Conservation (phyloP, 306 rosid species). For the Nissolia schottii region DNA sequence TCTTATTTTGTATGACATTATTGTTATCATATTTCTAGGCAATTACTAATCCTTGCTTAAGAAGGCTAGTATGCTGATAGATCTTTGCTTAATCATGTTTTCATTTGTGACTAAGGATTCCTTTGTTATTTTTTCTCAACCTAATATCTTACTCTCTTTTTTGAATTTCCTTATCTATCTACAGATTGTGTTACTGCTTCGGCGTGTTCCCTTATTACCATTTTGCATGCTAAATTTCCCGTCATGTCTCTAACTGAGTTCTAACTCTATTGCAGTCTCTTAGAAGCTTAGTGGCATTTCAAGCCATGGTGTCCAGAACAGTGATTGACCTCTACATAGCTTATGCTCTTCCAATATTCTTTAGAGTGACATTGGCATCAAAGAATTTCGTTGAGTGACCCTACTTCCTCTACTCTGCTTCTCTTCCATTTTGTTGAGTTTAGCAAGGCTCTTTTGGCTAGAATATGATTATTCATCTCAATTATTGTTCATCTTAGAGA, state of each 20-base stretch:
- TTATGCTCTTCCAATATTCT: too few species aligned
- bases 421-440: constrained; percentile 23
- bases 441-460: background rate
- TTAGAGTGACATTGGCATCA: too few species aligned
- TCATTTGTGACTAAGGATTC: background rate
- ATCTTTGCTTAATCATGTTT: background rate
- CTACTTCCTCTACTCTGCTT: constrained; percentile 28
- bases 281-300: too few species aligned
- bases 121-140: background rate
- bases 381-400: too few species aligned
- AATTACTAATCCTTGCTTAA: background rate
- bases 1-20: background rate
- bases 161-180: background rate
- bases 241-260: too few species aligned
- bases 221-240: constrained; percentile 72
- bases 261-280: too few species aligned
- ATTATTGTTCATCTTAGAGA: background rate
- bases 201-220: constrained; percentile 89
- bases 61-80: background rate
- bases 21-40: background rate
- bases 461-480: constrained; percentile 7
- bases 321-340: too few species aligned
- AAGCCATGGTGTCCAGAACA: too few species aligned
- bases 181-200: constrained; percentile 86
- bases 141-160: background rate